Conservation (phyloP, 495 filamentous ascomycete genomes). For the Lophiostoma macrostomum region DNA sequence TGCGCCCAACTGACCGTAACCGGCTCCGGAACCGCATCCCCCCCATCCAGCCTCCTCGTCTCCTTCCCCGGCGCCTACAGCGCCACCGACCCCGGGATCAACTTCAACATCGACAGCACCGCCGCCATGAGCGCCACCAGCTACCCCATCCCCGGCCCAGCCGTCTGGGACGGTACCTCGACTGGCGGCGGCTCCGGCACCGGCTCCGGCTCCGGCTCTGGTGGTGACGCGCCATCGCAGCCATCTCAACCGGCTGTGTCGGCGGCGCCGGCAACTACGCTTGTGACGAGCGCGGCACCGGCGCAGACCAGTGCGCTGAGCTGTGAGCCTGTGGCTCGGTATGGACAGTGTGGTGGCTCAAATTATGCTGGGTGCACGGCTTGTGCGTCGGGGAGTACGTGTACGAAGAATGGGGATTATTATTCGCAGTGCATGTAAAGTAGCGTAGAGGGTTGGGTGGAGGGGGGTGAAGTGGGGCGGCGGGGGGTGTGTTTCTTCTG, state of each 20-base stretch:
- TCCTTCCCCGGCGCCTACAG: conserved; percentile 39
- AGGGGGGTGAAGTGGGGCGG: too few species aligned
- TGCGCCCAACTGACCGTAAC: conserved; percentile 47
- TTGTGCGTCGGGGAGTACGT: conserved; percentile 24
- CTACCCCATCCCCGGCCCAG: conserved; percentile 32
- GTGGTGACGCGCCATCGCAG: neutral
- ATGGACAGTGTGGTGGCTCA: conserved; percentile 27
- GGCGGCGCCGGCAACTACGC: conserved; percentile 3
- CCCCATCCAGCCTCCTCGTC: conserved; percentile 37
- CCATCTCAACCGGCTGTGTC: neutral
- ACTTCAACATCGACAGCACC: conserved; percentile 31
- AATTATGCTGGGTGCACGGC: conserved; percentile 23
- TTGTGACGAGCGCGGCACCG: conserved; percentile 3
- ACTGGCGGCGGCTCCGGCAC: conserved; percentile 4
- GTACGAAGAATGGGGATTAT: conserved; percentile 20
- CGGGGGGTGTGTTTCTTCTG: too few species aligned
- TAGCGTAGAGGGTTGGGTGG: too few species aligned
- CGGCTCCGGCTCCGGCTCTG: too few species aligned
- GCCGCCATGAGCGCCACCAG: conserved; percentile 25
- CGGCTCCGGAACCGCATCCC: conserved; percentile 37
- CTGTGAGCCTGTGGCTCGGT: conserved; percentile 17
- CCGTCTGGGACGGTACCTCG: conserved; percentile 25
- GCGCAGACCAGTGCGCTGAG: conserved; percentile 1
- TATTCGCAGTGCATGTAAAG: conserved; percentile 32
- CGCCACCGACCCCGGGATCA: conserved; percentile 25